Percentiles rank a stretch among this genome's conserved stretches.
Evolutionary conservation across 2,329 filamentous ascomycete genomes (phyloP).

Genomic region (Claviceps capensis): DNA sequence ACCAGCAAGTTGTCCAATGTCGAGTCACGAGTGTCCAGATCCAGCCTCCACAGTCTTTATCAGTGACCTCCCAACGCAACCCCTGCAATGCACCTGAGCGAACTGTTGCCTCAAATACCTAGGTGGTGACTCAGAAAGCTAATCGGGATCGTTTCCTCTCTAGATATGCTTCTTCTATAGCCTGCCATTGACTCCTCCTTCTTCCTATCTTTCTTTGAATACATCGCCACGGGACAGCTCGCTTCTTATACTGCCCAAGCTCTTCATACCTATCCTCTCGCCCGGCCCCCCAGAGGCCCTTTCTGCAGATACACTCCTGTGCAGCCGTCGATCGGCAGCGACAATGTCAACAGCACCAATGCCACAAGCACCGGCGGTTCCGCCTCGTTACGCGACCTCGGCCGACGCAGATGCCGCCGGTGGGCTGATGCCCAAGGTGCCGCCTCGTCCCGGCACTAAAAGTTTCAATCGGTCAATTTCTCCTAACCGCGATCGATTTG

Average conservation of each 20-base stretch:
- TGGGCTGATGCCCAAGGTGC: constrained; percentile 49
- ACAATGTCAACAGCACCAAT: constrained; percentile 37
- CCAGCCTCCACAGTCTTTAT: constrained; percentile 2
- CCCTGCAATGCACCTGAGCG: neutral
- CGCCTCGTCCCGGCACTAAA: constrained; percentile 60
- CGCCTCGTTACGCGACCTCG: constrained; percentile 40
- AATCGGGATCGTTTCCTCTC: neutral
- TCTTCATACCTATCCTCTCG: neutral
- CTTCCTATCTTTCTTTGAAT: neutral
- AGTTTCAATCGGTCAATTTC: constrained; percentile 65
- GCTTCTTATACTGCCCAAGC: neutral
- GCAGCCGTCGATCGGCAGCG: neutral
- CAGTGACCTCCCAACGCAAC: neutral
- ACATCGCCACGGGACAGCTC: neutral
- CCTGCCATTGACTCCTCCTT: neutral
- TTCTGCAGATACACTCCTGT: neutral
- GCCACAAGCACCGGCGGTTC: constrained; percentile 37
- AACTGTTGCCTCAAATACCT: neutral
- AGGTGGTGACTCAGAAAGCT: neutral
- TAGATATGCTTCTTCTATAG: constrained; percentile 2
- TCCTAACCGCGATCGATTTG: constrained; percentile 64
- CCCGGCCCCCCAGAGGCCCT: no score
- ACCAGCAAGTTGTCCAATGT: neutral
- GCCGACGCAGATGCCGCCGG: constrained; percentile 30
- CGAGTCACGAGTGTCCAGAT: no score